phyloP scores from a whole-genome alignment of 306 rosid species.

The Hippophae rhamnoides region DNA sequence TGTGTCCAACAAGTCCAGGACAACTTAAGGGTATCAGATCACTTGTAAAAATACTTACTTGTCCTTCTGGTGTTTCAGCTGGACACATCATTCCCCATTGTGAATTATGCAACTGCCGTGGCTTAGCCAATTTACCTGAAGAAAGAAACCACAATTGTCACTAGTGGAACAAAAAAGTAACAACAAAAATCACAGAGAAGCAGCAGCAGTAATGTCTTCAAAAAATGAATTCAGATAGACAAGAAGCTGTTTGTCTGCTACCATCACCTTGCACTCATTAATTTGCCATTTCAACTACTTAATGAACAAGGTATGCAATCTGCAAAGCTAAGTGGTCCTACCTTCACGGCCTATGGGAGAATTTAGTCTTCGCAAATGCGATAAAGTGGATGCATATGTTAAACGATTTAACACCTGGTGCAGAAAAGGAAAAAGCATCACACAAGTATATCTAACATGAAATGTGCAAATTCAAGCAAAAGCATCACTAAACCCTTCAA shows the following conservation, averaged over 20 bases:
- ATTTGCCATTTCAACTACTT: slow-evolving; percentile 1
- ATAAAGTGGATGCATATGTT: slow-evolving; percentile 89
- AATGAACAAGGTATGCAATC: background rate
- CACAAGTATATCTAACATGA: background rate
- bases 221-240: background rate
- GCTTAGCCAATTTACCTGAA: slow-evolving; percentile 93
- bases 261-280: slow-evolving; percentile 3
- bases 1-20: background rate
- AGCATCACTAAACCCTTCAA: background rate
- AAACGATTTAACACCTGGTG: slow-evolving; percentile 85
- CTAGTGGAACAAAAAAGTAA: slow-evolving; percentile 6
- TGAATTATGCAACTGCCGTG: slow-evolving; percentile 89
- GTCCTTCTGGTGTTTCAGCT: slow-evolving; percentile 99
- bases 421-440: background rate
- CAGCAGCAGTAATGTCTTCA: background rate
- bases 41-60: slow-evolving; percentile 34
- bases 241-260: background rate
- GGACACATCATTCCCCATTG: slow-evolving; percentile 99
- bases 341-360: slow-evolving; percentile 99
- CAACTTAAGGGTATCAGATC: no score
- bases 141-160: slow-evolving; percentile 7
- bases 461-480: background rate
- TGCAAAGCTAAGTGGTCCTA: slow-evolving; percentile 18
- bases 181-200: background rate
- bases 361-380: slow-evolving; percentile 88